Evolutionary conservation across 768 basidiomycete species (phyloP).

Genomic region (Dioszegia hungarica): DNA sequence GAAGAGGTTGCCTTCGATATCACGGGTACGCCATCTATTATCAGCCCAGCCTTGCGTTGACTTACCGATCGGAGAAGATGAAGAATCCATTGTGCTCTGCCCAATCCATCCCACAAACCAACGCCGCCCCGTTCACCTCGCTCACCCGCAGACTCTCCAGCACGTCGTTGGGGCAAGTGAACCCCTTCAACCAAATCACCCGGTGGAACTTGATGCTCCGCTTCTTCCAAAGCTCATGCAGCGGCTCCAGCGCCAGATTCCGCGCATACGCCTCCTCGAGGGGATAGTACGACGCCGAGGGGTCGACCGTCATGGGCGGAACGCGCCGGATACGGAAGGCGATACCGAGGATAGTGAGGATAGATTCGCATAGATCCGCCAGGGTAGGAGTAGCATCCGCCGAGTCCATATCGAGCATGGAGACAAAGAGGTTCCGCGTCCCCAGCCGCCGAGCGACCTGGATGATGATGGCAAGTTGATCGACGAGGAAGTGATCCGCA

Average conservation of each 20-base stretch:
- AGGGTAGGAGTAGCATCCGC: constrained; percentile 91
- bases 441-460: constrained; percentile 90
- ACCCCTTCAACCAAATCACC: constrained; percentile 97
- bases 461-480: constrained; percentile 95
- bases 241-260: constrained; percentile 85
- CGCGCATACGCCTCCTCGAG: constrained; percentile 90
- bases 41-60: constrained; percentile 2
- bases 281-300: constrained; percentile 85
- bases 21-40: constrained; percentile 87
- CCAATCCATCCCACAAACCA: constrained; percentile 99
- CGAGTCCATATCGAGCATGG: constrained; percentile 95
- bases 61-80: constrained; percentile 93
- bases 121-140: constrained; percentile 83
- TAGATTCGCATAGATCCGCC: constrained; percentile 89
- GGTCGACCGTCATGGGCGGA: constrained; percentile 84
- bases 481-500: constrained; percentile 97
- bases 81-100: constrained; percentile 95
- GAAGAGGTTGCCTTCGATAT: constrained; percentile 97
- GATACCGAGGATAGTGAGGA: constrained; percentile 84
- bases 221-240: constrained; percentile 71
- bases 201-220: constrained; percentile 77
- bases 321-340: constrained; percentile 90
- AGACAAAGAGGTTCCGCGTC: constrained; percentile 84
- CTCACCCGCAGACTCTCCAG: constrained; percentile 91
- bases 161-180: constrained; percentile 97